phyloP scores from a whole-genome alignment of 768 basidiomycete genomes.

The Termitomyces sp. region DNA sequence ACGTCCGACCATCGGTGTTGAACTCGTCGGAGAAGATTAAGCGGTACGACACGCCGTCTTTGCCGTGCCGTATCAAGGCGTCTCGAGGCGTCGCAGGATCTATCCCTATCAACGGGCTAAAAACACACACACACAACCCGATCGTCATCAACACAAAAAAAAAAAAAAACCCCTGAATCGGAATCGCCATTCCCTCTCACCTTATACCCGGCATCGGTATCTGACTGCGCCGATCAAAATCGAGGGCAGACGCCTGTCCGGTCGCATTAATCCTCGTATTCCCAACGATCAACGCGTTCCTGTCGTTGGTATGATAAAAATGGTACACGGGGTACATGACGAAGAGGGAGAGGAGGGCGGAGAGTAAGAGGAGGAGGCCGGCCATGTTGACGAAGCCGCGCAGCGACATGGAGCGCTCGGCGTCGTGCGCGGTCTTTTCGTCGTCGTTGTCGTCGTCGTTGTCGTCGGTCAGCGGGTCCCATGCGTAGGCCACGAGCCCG shows the following conservation, averaged over 20 bases:
- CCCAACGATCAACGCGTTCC: slow-evolving; percentile 39
- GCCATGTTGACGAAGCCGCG: slow-evolving; percentile 52
- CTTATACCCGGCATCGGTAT: slow-evolving; percentile 26
- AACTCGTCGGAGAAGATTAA: slow-evolving; percentile 65
- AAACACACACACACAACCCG: too few species aligned
- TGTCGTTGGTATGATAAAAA: slow-evolving; percentile 32
- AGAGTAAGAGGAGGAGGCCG: slow-evolving; percentile 54
- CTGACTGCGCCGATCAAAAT: slow-evolving; percentile 24
- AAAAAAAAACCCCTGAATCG: too few species aligned
- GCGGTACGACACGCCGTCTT: slow-evolving; percentile 46
- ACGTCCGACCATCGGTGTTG: slow-evolving; percentile 38
- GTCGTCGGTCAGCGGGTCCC: slow-evolving; percentile 41
- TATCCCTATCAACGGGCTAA: neutral
- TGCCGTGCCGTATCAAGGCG: slow-evolving; percentile 23
- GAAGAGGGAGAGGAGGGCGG: slow-evolving; percentile 60
- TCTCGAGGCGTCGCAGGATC: slow-evolving; percentile 13
- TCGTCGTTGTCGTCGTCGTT: slow-evolving; percentile 57
- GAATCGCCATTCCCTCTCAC: slow-evolving; percentile 1
- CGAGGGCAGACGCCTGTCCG: slow-evolving; percentile 49
- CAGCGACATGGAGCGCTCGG: slow-evolving; percentile 16
- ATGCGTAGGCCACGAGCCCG: slow-evolving; percentile 56
- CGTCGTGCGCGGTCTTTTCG: slow-evolving; percentile 18
- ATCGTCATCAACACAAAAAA: too few species aligned
- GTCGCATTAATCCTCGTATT: slow-evolving; percentile 61
- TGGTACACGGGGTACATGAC: slow-evolving; percentile 66